phyloP scores from a whole-genome alignment of 805 yeast genomes.

The Sporopachydermia lactativora region DNA sequence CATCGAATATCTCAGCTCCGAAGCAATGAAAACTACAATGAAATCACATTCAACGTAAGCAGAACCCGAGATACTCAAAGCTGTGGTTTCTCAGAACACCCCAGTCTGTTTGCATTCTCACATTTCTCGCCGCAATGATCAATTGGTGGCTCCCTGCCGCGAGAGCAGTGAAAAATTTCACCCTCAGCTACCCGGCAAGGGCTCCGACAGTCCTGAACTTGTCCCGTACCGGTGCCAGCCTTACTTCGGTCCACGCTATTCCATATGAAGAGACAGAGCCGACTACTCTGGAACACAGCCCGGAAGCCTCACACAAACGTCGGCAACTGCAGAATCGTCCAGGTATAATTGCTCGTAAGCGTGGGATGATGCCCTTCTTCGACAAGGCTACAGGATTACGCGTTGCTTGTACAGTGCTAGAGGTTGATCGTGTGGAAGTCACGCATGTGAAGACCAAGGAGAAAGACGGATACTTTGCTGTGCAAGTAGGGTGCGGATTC shows the following conservation, averaged over 20 bases:
- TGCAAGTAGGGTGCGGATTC: slow-evolving; percentile 75
- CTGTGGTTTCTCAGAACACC: too few relatives aligned
- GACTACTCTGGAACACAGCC: slow-evolving; percentile 48
- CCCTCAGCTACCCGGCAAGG: too few relatives aligned
- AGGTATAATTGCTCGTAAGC: slow-evolving; percentile 71
- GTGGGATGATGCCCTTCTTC: slow-evolving; percentile 84
- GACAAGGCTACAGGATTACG: slow-evolving; percentile 51
- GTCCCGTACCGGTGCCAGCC: slow-evolving; percentile 23
- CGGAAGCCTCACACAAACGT: slow-evolving; percentile 55
- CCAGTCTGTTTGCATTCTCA: too few relatives aligned
- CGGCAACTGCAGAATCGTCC: slow-evolving; percentile 64
- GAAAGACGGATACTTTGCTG: slow-evolving; percentile 74
- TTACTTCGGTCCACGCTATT: slow-evolving; percentile 36
- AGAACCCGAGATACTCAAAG: too few relatives aligned
- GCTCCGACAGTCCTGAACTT: too few relatives aligned
- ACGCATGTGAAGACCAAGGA: slow-evolving; percentile 51
- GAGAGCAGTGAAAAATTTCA: too few relatives aligned
- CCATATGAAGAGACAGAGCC: slow-evolving; percentile 32
- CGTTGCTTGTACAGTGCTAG: slow-evolving; percentile 75
- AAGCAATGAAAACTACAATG: too few relatives aligned
- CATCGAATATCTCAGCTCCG: too few relatives aligned
- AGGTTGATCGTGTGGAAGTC: slow-evolving; percentile 82
- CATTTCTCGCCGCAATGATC: too few relatives aligned
- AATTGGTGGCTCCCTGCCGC: too few relatives aligned
- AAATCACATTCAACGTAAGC: too few relatives aligned